These are phyloP conservation scores for Ogataea wickerhamii DNA, from an alignment of 805 yeast species.

Conservation along the genomic window DNA sequence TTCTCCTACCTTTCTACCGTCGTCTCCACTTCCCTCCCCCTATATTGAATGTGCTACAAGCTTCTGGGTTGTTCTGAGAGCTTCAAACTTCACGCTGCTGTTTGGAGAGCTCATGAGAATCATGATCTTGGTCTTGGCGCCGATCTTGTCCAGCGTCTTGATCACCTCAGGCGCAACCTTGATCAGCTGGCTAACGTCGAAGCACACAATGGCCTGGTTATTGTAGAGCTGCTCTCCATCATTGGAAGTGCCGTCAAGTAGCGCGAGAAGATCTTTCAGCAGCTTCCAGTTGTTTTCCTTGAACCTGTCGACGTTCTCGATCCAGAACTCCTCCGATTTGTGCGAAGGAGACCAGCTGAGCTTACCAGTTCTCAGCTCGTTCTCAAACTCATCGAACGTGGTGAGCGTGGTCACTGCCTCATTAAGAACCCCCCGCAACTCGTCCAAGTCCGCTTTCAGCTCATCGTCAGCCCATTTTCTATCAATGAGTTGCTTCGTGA, in stretches of 20 bases:
- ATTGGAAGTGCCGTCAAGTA: slow-evolving; percentile 37
- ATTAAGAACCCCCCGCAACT: slow-evolving; percentile 56
- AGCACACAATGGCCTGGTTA: slow-evolving; percentile 58
- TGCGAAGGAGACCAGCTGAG: slow-evolving; percentile 93
- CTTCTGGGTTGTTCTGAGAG: slow-evolving; percentile 90
- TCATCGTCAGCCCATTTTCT: slow-evolving; percentile 96
- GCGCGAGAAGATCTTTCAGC: slow-evolving; percentile 55
- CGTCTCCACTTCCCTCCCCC: too few relatives aligned
- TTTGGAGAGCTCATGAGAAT: slow-evolving; percentile 73
- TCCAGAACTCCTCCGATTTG: slow-evolving; percentile 84
- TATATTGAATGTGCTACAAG: slow-evolving; percentile 77
- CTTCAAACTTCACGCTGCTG: slow-evolving; percentile 89
- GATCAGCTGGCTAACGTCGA: slow-evolving; percentile 62
- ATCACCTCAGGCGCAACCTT: slow-evolving; percentile 61
- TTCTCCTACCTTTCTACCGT: too few relatives aligned
- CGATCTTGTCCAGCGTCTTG: slow-evolving; percentile 46
- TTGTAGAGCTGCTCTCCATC: slow-evolving; percentile 30
- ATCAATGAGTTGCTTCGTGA: slow-evolving; percentile 65
- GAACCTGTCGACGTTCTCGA: slow-evolving; percentile 72
- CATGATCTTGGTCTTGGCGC: slow-evolving; percentile 82
- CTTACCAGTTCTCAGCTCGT: slow-evolving; percentile 75
- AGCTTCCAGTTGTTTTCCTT: slow-evolving; percentile 74
- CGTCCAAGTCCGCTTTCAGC: slow-evolving; percentile 65
- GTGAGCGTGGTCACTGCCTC: slow-evolving; percentile 76
- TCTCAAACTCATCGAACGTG: slow-evolving; percentile 86